Base-by-base conservation (phyloP, 2,329 filamentous ascomycete species). In the Emergomyces orientalis region DNA sequence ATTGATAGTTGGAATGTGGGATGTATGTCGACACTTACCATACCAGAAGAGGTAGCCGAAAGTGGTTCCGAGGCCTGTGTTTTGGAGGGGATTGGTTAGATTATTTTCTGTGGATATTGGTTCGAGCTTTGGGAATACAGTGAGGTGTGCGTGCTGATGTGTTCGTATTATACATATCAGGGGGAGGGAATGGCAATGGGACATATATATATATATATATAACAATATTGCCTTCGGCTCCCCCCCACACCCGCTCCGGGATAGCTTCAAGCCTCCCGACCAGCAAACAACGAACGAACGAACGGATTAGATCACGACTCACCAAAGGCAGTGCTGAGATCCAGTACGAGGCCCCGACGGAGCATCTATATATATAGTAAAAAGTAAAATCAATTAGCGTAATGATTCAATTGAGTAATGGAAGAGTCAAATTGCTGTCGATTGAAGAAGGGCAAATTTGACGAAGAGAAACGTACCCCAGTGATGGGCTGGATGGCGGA, bases 21-120 rank as follows among this genome's bases (percentile, higher is more conserved):
- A 22, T 9, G 11, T 51, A 43, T 63, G 58, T 65, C n/a, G 65
- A 25, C 71, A 80, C 79, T 65, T 79, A 81, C 79, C 85, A 78
- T 88, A 88, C 86, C 85, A 88, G 80, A 82, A 88, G 73, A 82
- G 80, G 76, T 87, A 88, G 69, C 84, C 86, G 74, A 80, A 79
- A 68, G 83, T 78, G 68, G 82, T 80, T 71, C 85, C 84, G 73
- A 87, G 82, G 75, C 84, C 84, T 86, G 65, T 9, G 17, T 45
- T 45, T 45, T 19, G 34, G n/a, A 39, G 54, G 39, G n/a, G 39
- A 2, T 1, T 37, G 25, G 13, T 55, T 45, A 41, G 49, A 32
- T 14, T 1, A 25, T 49, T 58, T 2, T 47, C 22, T 41, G 3
- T 19, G 25, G 2, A 43, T 17, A 30, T 27, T 34, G n/a, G 13